Conservation (phyloP, 2,329 filamentous ascomycete species). For the Talaromyces atroroseus region DNA sequence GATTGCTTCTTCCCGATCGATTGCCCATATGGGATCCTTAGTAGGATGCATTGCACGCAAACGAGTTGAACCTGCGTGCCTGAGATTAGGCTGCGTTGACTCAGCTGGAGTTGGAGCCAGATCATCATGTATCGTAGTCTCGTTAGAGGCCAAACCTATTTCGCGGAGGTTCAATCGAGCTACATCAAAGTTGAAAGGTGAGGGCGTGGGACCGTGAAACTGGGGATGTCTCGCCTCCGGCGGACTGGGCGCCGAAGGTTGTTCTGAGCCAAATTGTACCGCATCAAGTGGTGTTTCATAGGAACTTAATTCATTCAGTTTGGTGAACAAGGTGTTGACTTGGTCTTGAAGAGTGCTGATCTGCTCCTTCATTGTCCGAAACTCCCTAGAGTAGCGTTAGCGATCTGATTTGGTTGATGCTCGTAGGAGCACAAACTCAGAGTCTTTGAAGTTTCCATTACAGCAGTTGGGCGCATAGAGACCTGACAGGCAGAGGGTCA, state of each 20-base stretch:
- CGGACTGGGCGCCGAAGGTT: slow-evolving; percentile 31
- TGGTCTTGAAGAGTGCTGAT: slow-evolving; percentile 75
- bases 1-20: slow-evolving; percentile 72
- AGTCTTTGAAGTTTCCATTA: slow-evolving; percentile 79
- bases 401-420: background rate
- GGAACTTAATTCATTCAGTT: slow-evolving; percentile 61
- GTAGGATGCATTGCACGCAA: slow-evolving; percentile 38
- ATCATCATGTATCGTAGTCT: slow-evolving; percentile 58
- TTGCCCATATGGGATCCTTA: slow-evolving; percentile 74
- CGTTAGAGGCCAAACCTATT: slow-evolving; percentile 71
- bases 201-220: slow-evolving; percentile 82
- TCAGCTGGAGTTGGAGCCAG: slow-evolving; percentile 47
- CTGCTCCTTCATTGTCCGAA: slow-evolving; percentile 71
- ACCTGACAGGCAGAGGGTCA: slow-evolving; percentile 27
- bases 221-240: slow-evolving; percentile 54
- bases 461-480: slow-evolving; percentile 64
- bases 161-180: slow-evolving; percentile 81
- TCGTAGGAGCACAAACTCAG: slow-evolving; percentile 51
- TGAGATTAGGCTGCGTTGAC: slow-evolving; percentile 32
- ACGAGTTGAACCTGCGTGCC: slow-evolving; percentile 26
- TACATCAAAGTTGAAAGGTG: slow-evolving; percentile 77
- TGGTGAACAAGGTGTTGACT: slow-evolving; percentile 69
- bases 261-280: slow-evolving; percentile 27
- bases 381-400: slow-evolving; percentile 54
- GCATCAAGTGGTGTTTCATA: slow-evolving; percentile 35